These are phyloP conservation scores for Begonia fuchsioides DNA, from an alignment of 306 rosid species.

Conservation along the genomic window DNA sequence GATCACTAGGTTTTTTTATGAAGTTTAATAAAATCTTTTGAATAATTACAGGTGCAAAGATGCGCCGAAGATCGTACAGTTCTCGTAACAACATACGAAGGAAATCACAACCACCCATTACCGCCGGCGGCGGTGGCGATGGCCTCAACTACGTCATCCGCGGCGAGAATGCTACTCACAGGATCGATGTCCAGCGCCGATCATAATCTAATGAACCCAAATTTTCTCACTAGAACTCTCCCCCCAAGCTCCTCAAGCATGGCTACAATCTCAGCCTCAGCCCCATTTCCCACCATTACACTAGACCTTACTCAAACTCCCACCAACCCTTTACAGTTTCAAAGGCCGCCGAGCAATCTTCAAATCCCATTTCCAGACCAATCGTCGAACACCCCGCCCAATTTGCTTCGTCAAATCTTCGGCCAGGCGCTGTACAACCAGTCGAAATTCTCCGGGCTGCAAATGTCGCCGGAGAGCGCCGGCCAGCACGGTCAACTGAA, in stretches of 20 bases:
- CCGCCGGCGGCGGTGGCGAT: conserved; percentile 74
- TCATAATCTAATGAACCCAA: conserved; percentile 33
- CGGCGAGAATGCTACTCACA: conserved; percentile 56
- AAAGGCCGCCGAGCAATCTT: conserved; percentile 23
- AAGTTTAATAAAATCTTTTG: too few relatives aligned
- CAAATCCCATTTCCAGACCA: conserved; percentile 28
- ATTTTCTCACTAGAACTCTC: conserved; percentile 32
- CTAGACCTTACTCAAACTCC: conserved; percentile 61
- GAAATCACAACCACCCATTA: conserved; percentile 70
- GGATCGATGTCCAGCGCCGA: conserved; percentile 72
- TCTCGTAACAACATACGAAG: conserved; percentile 72
- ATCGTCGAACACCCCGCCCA: conserved; percentile 15
- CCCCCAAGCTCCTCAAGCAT: conserved; percentile 62
- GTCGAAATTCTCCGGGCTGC: conserved; percentile 58
- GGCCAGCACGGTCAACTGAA: conserved; percentile 11
- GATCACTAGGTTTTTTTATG: too few relatives aligned
- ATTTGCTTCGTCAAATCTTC: conserved; percentile 42
- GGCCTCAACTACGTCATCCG: conserved; percentile 75
- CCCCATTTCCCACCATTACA: conserved; percentile 84
- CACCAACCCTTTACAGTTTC: conserved; percentile 34
- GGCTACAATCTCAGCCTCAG: conserved; percentile 77
- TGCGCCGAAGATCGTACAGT: conserved; percentile 64
- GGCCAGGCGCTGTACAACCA: conserved; percentile 42
- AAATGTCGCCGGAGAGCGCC: conserved; percentile 29
- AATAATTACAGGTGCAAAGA: conserved; percentile 53